Evolutionary conservation across 129 eudicot genomes (phyloP), one percentile per base, ranked within the genome.

Genomic region (Oenanthe sinensis): DNA sequence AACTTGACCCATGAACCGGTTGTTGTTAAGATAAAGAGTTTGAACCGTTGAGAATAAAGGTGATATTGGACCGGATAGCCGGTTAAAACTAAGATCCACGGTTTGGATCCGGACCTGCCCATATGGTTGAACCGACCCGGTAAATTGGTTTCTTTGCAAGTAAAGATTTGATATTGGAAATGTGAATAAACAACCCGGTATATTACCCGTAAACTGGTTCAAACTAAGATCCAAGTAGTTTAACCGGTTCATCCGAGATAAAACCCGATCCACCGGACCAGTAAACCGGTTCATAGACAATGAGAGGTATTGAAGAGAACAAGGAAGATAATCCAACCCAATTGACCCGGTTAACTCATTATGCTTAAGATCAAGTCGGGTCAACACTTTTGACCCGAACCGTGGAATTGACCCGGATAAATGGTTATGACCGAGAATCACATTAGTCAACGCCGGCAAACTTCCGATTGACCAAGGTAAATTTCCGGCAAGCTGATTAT

Each of bases 1-100:
- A 5, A 94, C 92, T 63, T 81, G 80, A 40, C 98, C 98, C 39
- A 82, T 89, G 87, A 94, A 94, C 91, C 91, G 88, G 96, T 94
- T 94, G 58, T 94, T 90, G 45, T 94, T 94, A 16, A 94, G 84
- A 74, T 86, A 94, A 3, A 94, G 87, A 83, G 86, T 91, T 80
- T 88, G 83, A 3, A 91, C 98, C 45, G 92, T 87, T 4, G 96
- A 83, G 49, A 94, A 84, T 83, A 91, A 24, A 3, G 98, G 96
- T 2, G 98, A 94, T 42, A 94, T 87, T 73, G 77, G 77, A 24
- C 98, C 98, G 37, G 87, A 88, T 70, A 94, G 33, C 81, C 87
- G 81, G 86, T 94, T 94, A 80, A 77, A 90, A 79, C 98, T 94
- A 3, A 94, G 83, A 83, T 94, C 98, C 46, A 91, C 96, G 63